Conservation (phyloP, 352 stramenopile genomes). For the Thalassiosira ordinaria region DNA sequence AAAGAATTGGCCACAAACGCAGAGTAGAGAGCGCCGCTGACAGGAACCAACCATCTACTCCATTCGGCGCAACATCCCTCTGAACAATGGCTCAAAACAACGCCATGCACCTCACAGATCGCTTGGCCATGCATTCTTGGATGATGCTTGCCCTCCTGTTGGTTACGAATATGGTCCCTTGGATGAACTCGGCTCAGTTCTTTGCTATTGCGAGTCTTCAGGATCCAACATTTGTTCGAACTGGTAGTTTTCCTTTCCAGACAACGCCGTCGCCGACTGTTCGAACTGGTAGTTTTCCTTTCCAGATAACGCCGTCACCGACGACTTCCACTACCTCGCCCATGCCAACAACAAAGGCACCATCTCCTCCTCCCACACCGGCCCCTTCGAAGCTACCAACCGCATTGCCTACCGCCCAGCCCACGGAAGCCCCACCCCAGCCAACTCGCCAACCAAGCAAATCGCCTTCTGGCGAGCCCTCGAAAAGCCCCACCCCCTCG, state of each 20-base stretch:
- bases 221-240: neutral
- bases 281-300: neutral
- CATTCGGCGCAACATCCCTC: neutral
- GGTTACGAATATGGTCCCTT: neutral
- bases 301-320: neutral
- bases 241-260: neutral
- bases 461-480: slow-evolving; percentile 11
- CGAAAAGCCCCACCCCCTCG: neutral
- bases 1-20: too few species aligned
- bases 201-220: neutral
- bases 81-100: neutral
- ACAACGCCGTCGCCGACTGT: neutral
- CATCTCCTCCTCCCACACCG: too few species aligned
- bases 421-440: neutral
- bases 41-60: neutral
- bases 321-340: neutral
- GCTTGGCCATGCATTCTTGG: neutral
- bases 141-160: neutral
- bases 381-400: neutral
- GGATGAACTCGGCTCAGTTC: neutral
- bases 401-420: neutral
- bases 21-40: neutral
- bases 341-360: neutral
- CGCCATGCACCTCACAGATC: too few species aligned
- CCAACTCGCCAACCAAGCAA: neutral